phyloP scores from a whole-genome alignment of 331 rosid species.

The Saraca asoca region DNA sequence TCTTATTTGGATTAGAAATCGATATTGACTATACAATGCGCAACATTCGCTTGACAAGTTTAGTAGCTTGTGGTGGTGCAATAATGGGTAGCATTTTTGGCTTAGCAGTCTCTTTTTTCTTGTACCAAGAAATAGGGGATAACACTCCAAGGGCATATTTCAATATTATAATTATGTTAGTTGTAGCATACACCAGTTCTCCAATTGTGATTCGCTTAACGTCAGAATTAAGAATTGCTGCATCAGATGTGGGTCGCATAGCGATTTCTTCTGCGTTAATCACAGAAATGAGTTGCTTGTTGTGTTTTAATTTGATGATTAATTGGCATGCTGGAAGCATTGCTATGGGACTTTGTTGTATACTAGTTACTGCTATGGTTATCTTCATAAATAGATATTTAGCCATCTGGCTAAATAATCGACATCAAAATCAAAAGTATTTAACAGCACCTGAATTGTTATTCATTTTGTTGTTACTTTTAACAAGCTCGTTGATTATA shows the following conservation, averaged over 20 bases:
- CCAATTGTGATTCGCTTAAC: slow-evolving; percentile 83
- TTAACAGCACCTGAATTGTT: slow-evolving; percentile 66
- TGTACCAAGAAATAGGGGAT: slow-evolving; percentile 39
- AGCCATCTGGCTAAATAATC: slow-evolving; percentile 65
- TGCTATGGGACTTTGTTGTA: slow-evolving; percentile 28
- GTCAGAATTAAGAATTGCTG: slow-evolving; percentile 60
- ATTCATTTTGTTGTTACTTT: slow-evolving; percentile 55
- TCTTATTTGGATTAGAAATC: slow-evolving; percentile 76
- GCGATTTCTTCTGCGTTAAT: slow-evolving; percentile 60
- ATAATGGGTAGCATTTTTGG: slow-evolving; percentile 53
- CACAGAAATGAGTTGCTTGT: slow-evolving; percentile 63
- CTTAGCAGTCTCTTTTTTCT: slow-evolving; percentile 56
- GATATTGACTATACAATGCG: slow-evolving; percentile 50
- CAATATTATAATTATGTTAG: slow-evolving; percentile 47
- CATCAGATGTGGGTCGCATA: slow-evolving; percentile 62
- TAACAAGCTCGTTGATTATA: slow-evolving; percentile 56
- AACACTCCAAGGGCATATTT: slow-evolving; percentile 29
- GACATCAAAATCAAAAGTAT: slow-evolving; percentile 62
- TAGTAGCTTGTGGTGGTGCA: slow-evolving; percentile 63
- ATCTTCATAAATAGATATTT: slow-evolving; percentile 46
- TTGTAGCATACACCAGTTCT: slow-evolving; percentile 69
- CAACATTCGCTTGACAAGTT: slow-evolving; percentile 42
- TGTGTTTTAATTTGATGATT: slow-evolving; percentile 51
- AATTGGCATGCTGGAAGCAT: background rate
- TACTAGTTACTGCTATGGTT: background rate